These are phyloP conservation scores for Colletotrichum scovillei DNA, from an alignment of 2,329 filamentous ascomycete species.

Conservation along the genomic window DNA sequence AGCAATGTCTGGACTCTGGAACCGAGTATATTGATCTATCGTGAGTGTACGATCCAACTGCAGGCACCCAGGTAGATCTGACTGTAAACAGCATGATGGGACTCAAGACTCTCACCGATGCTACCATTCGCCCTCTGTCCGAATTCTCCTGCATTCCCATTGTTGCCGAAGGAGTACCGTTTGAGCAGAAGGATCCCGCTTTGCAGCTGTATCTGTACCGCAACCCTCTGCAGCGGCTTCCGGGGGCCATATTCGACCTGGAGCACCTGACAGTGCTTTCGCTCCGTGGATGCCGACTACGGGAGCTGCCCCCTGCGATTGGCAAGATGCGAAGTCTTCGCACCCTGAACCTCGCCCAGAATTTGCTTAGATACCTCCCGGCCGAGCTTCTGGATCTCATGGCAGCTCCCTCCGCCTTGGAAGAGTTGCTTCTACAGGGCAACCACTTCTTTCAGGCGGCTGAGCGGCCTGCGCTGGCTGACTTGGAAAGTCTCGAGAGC, in stretches of 20 bases:
- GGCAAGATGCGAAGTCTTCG: constrained; percentile 67
- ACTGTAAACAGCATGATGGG: constrained; percentile 51
- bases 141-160: constrained; percentile 65
- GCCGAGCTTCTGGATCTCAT: constrained; percentile 71
- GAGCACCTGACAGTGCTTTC: constrained; percentile 73
- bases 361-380: constrained; percentile 70
- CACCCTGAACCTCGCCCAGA: constrained; percentile 75
- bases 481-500: constrained; percentile 37
- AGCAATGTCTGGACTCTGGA: constrained; percentile 67
- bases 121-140: constrained; percentile 66
- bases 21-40: constrained; percentile 71
- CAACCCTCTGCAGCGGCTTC: constrained; percentile 68
- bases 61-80: constrained; percentile 1
- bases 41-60: constrained; percentile 52
- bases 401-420: constrained; percentile 55
- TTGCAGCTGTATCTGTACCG: constrained; percentile 71
- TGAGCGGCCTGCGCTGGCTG: constrained; percentile 8
- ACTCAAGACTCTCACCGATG: constrained; percentile 65
- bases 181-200: constrained; percentile 67
- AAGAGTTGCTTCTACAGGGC: constrained; percentile 66
- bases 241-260: constrained; percentile 70
- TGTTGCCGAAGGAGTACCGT: constrained; percentile 67
- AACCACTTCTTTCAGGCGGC: constrained; percentile 67
- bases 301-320: constrained; percentile 70
- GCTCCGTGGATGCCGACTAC: constrained; percentile 72